These are phyloP conservation scores for Pythium vanterpoolii DNA, from an alignment of 352 stramenopile species.

Conservation along the genomic window DNA sequence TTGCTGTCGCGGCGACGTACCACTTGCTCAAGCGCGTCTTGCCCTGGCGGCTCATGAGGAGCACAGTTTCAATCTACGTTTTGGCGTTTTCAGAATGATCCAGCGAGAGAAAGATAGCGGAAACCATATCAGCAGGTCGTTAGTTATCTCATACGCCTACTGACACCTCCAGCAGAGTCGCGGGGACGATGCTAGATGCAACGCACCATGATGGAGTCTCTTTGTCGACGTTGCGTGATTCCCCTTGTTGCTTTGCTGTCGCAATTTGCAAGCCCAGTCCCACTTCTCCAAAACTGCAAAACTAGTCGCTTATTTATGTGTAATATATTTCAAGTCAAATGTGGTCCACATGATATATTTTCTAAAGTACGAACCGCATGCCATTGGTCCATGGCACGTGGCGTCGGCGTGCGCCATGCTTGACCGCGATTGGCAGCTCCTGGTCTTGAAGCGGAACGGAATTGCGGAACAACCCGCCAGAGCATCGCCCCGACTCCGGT, in stretches of 20 bases:
- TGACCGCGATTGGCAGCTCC: too few relatives aligned
- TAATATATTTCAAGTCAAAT: background rate
- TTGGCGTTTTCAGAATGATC: background rate
- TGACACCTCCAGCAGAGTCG: background rate
- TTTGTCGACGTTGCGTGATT: background rate
- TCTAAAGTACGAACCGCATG: background rate
- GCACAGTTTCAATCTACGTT: constrained; percentile 79
- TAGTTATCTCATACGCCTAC: background rate
- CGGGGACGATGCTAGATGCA: background rate
- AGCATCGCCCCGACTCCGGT: background rate
- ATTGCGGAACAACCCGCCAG: background rate
- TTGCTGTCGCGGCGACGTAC: constrained; percentile 75
- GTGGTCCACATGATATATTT: constrained; percentile 10
- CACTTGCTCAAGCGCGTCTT: constrained; percentile 92
- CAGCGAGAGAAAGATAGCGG: constrained; percentile 5
- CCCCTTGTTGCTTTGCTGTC: constrained; percentile 6
- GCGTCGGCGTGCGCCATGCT: background rate
- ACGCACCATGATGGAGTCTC: constrained; percentile 7
- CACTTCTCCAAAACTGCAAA: background rate
- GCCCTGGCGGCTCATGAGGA: constrained; percentile 90
- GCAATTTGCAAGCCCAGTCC: background rate
- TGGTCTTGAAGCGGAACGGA: background rate
- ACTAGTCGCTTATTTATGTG: background rate
- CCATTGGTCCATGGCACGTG: constrained; percentile 16
- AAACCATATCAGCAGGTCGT: constrained; percentile 13